phyloP scores from a whole-genome alignment of 306 rosid species.

The Trifolium subterraneum region DNA sequence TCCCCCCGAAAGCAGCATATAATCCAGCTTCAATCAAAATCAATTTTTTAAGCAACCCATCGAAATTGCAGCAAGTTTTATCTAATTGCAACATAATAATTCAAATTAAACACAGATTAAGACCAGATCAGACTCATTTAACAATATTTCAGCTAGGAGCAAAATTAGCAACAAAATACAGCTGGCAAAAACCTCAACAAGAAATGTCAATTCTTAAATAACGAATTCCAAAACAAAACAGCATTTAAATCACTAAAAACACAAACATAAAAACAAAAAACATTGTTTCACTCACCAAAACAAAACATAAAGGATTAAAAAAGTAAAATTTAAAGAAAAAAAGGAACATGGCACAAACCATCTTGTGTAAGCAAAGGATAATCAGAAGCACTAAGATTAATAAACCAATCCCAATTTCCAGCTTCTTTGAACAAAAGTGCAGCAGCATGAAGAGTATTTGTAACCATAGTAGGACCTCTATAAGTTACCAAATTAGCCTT shows the following conservation, averaged over 20 bases:
- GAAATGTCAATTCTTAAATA: slow-evolving; percentile 3
- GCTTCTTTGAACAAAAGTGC: slow-evolving; percentile 53
- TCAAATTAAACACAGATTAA: slow-evolving; percentile 18
- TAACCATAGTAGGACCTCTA: slow-evolving; percentile 60
- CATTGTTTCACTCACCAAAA: slow-evolving; percentile 13
- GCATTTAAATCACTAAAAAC: not conserved
- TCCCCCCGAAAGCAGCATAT: not conserved
- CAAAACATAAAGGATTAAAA: not conserved
- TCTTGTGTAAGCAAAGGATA: slow-evolving; percentile 60
- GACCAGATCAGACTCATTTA: slow-evolving; percentile 33
- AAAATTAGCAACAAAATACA: slow-evolving; percentile 37
- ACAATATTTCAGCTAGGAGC: slow-evolving; percentile 17
- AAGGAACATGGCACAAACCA: slow-evolving; percentile 44
- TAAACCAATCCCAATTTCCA: slow-evolving; percentile 60
- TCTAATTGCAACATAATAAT: not conserved
- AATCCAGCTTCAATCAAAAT: not conserved
- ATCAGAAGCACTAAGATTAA: slow-evolving; percentile 62
- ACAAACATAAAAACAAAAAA: slow-evolving; percentile 29
- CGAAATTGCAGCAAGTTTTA: not conserved
- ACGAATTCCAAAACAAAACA: slow-evolving; percentile 28
- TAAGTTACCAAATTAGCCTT: slow-evolving; percentile 66
- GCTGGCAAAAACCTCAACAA: not conserved
- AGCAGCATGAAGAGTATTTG: slow-evolving; percentile 60
- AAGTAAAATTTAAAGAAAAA: not conserved
- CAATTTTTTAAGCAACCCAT: not conserved